These are phyloP conservation scores for Amaranthus cruentus DNA, from an alignment of 148 eudicot genomes.

Conservation along the genomic window DNA sequence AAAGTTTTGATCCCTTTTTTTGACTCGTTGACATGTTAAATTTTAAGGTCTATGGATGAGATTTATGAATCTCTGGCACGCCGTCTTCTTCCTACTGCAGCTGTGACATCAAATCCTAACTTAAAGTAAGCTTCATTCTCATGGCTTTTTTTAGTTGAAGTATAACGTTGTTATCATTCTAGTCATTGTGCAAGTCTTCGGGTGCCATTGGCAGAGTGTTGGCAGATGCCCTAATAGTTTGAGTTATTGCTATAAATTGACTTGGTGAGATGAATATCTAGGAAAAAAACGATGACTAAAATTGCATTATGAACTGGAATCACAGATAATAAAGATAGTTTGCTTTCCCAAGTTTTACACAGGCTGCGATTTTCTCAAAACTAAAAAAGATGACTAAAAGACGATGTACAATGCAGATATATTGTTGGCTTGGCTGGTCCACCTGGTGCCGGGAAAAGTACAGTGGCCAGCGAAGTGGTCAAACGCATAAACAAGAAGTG, in stretches of 20 bases:
- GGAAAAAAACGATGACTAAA: too few species aligned
- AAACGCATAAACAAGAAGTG: slow-evolving; percentile 69
- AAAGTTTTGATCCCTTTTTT: neutral
- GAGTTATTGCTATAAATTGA: neutral
- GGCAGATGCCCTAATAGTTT: neutral
- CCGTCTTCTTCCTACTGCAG: slow-evolving; percentile 71
- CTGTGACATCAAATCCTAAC: slow-evolving; percentile 55
- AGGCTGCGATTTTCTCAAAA: too few species aligned
- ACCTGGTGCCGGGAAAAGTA: slow-evolving; percentile 98
- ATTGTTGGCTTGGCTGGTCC: slow-evolving; percentile 95
- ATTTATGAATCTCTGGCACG: slow-evolving; percentile 73
- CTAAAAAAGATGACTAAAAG: too few species aligned
- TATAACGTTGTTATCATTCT: neutral
- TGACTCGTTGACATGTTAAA: neutral
- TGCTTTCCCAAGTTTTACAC: too few species aligned
- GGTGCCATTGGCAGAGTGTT: neutral
- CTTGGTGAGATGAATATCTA: too few species aligned
- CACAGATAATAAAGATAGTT: too few species aligned
- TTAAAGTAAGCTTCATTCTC: slow-evolving; percentile 56
- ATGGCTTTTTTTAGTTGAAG: neutral
- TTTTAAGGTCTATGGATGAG: slow-evolving; percentile 78
- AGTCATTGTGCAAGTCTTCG: slow-evolving; percentile 2
- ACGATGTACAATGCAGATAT: slow-evolving; percentile 44
- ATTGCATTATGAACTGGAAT: too few species aligned
- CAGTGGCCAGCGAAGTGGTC: slow-evolving; percentile 79